Percentiles rank a stretch among this genome's conserved stretches.
Evolutionary conservation across 179 eudicot genomes (phyloP).

Genomic region (Camellia oleifera): DNA sequence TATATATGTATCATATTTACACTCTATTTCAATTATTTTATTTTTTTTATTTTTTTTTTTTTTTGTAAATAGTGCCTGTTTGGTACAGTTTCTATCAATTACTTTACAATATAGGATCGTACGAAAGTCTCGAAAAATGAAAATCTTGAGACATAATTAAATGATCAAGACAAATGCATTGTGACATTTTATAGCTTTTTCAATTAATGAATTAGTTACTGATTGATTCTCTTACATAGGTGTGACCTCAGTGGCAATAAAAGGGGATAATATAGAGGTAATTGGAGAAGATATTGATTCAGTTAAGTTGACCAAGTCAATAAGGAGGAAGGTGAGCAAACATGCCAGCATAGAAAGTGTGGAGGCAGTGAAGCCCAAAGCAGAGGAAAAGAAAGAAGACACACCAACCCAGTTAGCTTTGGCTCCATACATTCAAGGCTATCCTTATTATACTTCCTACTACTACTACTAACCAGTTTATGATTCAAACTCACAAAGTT

Average conservation of each 20-base stretch:
- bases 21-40: no score
- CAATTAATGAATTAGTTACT: no score
- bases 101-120: no score
- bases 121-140: no score
- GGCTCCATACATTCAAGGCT: no score
- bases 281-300: slow-evolving; percentile 25
- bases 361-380: slow-evolving; percentile 5
- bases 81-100: no score
- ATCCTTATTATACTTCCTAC: background rate
- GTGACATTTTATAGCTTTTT: no score
- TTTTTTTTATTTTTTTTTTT: no score
- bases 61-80: no score
- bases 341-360: slow-evolving; percentile 19
- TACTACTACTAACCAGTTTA: background rate
- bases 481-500: background rate
- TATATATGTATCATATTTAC: no score
- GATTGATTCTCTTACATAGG: slow-evolving; percentile 12
- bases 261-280: slow-evolving; percentile 27
- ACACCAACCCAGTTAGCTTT: background rate
- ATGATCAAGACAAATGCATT: background rate
- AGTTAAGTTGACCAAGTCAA: slow-evolving; percentile 9
- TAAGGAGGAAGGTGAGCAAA: slow-evolving; percentile 28
- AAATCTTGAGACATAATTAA: no score
- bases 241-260: slow-evolving; percentile 27
- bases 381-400: no score